Evolutionary conservation across 176 grass and related monocot species (phyloP).

Genomic region (Paspalum notatum): DNA sequence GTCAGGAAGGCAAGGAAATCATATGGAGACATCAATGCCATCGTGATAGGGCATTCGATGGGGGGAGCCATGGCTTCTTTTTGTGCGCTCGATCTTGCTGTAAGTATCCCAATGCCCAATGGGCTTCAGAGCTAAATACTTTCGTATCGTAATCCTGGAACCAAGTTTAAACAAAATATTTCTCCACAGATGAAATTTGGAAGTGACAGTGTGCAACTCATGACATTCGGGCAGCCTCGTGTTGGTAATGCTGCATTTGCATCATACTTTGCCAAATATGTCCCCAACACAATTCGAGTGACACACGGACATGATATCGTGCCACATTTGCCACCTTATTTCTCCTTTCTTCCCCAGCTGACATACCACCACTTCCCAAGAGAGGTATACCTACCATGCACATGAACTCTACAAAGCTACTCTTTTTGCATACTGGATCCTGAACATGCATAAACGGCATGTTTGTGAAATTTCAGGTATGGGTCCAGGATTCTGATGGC

Average conservation of each 20-base stretch:
- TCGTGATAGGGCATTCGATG: constrained; percentile 59
- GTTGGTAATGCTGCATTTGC: constrained; percentile 72
- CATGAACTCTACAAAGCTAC: not conserved
- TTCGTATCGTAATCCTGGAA: constrained; percentile 3
- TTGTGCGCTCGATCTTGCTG: constrained; percentile 49
- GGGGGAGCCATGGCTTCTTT: constrained; percentile 58
- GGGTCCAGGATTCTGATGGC: constrained; percentile 50
- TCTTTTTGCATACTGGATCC: not conserved
- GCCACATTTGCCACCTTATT: constrained; percentile 79
- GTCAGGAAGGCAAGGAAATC: constrained; percentile 33
- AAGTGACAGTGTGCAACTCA: constrained; percentile 51
- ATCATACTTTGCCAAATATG: constrained; percentile 56
- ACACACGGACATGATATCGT: constrained; percentile 66
- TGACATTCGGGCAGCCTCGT: constrained; percentile 75
- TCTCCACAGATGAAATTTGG: constrained; percentile 55
- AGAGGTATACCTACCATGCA: constrained; percentile 12
- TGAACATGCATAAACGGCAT: not conserved
- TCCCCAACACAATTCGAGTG: constrained; percentile 57
- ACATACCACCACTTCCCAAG: constrained; percentile 77
- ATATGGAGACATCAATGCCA: constrained; percentile 41
- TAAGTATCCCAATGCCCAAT: constrained; percentile 20
- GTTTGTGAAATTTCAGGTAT: constrained; percentile 55
- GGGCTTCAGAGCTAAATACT: not conserved
- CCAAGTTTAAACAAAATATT: not conserved
- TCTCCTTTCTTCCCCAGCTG: constrained; percentile 51